phyloP scores from a whole-genome alignment of 768 basidiomycete genomes.

The Epithele typhae region DNA sequence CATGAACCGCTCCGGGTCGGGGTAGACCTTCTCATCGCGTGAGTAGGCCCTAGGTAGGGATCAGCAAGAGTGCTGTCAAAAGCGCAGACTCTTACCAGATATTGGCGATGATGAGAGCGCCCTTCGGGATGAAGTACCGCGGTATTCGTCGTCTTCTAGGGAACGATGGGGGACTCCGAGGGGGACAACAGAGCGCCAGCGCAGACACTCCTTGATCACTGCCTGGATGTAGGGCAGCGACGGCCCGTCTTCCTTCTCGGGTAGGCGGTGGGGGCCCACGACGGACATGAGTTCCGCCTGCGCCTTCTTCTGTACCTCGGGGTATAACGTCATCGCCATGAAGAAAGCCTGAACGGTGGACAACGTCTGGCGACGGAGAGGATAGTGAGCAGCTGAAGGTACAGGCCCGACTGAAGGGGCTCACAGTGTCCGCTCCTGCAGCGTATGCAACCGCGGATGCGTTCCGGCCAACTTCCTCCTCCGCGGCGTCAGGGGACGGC shows the following conservation, averaged over 20 bases:
- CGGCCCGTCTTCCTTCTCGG: conserved; percentile 6
- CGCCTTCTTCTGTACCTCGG: conserved; percentile 22
- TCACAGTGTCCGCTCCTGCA: conserved; percentile 3
- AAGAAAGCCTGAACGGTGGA: conserved; percentile 19
- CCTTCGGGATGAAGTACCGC: conserved; percentile 27
- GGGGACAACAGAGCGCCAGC: conserved; percentile 18
- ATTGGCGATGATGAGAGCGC: conserved; percentile 20
- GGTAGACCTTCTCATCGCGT: conserved; percentile 4
- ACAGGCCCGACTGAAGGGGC: too few species aligned
- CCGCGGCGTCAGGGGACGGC: background rate
- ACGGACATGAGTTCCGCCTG: conserved; percentile 25
- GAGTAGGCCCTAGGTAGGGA: too few species aligned
- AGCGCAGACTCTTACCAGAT: conserved; percentile 20
- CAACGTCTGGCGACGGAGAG: conserved; percentile 13
- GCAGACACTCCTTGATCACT: conserved; percentile 17
- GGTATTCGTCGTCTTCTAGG: conserved; percentile 24
- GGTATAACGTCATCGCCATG: conserved; percentile 22
- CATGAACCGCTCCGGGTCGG: conserved; percentile 14
- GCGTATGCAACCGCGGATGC: background rate
- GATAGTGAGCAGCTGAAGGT: too few species aligned
- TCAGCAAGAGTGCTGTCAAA: too few species aligned
- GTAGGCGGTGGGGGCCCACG: conserved; percentile 11
- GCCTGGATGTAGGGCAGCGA: conserved; percentile 20
- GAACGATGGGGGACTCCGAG: conserved; percentile 11
- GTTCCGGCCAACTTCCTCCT: background rate